Percentiles rank a stretch among this genome's conserved stretches.
These are phyloP conservation scores for Phytophthora colocasiae DNA, from an alignment of 352 stramenopile genomes.

Conservation along the genomic window DNA sequence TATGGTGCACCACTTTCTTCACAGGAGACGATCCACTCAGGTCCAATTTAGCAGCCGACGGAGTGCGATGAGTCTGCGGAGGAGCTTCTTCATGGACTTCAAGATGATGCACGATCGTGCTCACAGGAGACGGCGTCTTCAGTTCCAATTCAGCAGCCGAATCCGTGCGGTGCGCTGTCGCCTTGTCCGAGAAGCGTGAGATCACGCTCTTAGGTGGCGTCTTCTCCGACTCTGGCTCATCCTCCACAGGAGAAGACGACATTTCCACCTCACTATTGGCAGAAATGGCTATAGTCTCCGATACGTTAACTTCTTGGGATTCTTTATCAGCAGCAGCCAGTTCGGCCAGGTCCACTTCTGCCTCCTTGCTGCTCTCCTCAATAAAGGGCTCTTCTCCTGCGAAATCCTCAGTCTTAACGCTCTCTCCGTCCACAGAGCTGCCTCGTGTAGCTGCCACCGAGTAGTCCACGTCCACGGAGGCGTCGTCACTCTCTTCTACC, in stretches of 20 bases:
- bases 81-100: constrained; percentile 35
- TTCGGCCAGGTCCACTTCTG: constrained; percentile 26
- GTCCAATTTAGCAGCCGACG: constrained; percentile 42
- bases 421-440: constrained; percentile 36
- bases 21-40: constrained; percentile 39
- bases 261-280: background rate
- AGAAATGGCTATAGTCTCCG: background rate
- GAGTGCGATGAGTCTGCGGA: constrained; percentile 34
- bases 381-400: constrained; percentile 16
- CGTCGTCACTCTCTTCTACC: background rate
- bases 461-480: constrained; percentile 13
- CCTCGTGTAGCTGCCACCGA: constrained; percentile 34
- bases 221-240: constrained; percentile 31
- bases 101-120: constrained; percentile 24
- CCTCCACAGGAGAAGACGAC: background rate
- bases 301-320: background rate
- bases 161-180: constrained; percentile 35
- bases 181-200: constrained; percentile 35
- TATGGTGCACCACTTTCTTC: constrained; percentile 57
- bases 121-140: constrained; percentile 24
- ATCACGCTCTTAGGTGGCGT: constrained; percentile 37
- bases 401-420: constrained; percentile 33
- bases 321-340: constrained; percentile 23
- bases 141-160: constrained; percentile 35
- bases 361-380: constrained; percentile 26